Conservation (phyloP, 2,329 filamentous ascomycete genomes). For the Pseudogymnoascus sp. region DNA sequence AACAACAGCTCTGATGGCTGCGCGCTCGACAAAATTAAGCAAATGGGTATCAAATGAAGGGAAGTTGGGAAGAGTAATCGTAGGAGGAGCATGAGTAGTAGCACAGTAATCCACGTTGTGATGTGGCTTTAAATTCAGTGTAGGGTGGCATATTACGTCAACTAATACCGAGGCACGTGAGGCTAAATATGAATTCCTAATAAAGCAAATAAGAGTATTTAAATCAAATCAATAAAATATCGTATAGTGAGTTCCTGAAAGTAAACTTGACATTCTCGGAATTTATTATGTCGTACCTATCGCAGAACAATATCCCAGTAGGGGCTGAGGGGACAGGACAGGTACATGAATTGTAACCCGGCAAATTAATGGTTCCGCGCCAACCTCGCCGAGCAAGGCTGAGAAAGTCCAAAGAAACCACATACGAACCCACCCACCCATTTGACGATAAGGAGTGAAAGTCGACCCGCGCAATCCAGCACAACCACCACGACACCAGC, state of each 20-base stretch:
- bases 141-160: slow-evolving; percentile 7
- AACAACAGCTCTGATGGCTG: background rate
- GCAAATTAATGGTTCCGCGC: background rate
- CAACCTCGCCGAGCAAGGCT: slow-evolving; percentile 3
- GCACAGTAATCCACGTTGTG: background rate
- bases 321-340: background rate
- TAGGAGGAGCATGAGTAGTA: background rate
- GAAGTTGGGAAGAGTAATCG: background rate
- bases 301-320: background rate
- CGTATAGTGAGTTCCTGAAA: background rate
- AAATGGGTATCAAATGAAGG: slow-evolving; percentile 9
- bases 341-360: background rate
- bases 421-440: background rate
- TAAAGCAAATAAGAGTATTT: background rate
- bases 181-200: background rate
- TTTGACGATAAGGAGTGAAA: slow-evolving; percentile 1
- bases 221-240: background rate
- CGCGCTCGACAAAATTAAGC: background rate
- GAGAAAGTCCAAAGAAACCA: slow-evolving; percentile 2
- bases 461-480: background rate
- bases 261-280: background rate
- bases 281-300: background rate
- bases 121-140: background rate
- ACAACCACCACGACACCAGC: background rate
- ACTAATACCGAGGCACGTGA: slow-evolving; percentile 1